Evolutionary conservation across 2,329 filamentous ascomycete genomes (phyloP).

Genomic region (Colletotrichum scovillei): DNA sequence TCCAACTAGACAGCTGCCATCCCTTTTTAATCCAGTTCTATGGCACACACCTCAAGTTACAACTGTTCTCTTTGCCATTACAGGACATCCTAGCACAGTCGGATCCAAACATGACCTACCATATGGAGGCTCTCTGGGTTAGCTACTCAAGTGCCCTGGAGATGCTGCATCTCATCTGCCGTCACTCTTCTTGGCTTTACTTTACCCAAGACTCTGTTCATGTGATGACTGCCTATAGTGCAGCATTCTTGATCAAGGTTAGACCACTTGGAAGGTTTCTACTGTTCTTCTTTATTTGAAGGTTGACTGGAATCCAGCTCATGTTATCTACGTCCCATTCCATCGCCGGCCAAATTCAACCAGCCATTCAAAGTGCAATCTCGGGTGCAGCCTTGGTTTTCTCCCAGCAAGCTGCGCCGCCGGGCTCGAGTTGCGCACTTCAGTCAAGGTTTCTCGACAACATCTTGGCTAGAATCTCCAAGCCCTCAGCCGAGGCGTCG

Average conservation of each 20-base stretch:
- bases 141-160: conserved; percentile 44
- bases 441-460: conserved; percentile 46
- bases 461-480: conserved; percentile 26
- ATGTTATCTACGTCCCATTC: conserved; percentile 8
- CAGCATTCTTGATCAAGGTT: conserved; percentile 51
- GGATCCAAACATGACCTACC: conserved; percentile 38
- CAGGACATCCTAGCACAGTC: conserved; percentile 44
- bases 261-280: neutral
- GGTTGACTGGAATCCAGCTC: neutral
- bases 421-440: conserved; percentile 43
- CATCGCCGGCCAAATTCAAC: conserved; percentile 1
- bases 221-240: conserved; percentile 55
- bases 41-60: conserved; percentile 49
- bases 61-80: conserved; percentile 49
- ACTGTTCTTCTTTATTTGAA: neutral
- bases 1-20: conserved; percentile 41
- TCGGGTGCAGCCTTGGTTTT: conserved; percentile 39
- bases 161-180: conserved; percentile 46
- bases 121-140: conserved; percentile 46
- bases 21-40: conserved; percentile 52
- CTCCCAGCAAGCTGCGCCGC: conserved; percentile 42
- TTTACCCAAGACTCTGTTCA: conserved; percentile 55
- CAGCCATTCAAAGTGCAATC: conserved; percentile 33
- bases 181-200: conserved; percentile 46
- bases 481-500: neutral